Conservation (phyloP, 176 grass and related monocot genomes). For the Carex pumila region DNA sequence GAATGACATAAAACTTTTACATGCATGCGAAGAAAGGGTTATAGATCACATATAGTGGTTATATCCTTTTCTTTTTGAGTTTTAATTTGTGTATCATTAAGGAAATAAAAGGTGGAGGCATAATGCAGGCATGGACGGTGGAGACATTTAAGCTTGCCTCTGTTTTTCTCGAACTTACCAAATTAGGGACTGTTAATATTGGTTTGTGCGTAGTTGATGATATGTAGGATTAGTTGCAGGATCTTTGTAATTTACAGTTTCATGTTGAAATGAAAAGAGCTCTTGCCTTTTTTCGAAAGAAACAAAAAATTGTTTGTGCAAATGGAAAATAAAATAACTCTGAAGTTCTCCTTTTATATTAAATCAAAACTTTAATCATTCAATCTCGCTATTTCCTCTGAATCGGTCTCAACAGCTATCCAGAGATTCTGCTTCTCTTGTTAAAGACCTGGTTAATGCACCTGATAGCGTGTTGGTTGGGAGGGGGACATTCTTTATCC, state of each 20-base stretch:
- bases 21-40: background rate
- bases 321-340: background rate
- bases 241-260: too few relatives aligned
- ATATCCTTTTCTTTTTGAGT: background rate
- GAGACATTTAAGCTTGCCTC: background rate
- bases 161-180: background rate
- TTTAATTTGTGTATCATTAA: background rate
- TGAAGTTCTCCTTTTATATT: background rate
- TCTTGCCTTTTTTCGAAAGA: too few relatives aligned
- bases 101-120: background rate
- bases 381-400: background rate
- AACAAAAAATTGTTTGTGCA: background rate
- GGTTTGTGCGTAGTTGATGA: background rate
- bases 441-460: slow-evolving; percentile 71
- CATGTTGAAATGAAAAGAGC: too few relatives aligned
- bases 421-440: slow-evolving; percentile 46
- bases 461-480: slow-evolving; percentile 73
- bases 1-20: background rate
- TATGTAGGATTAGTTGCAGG: too few relatives aligned
- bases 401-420: slow-evolving; percentile 56
- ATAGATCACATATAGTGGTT: background rate
- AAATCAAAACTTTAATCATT: background rate
- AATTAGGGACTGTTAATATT: background rate
- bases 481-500: slow-evolving; percentile 79
- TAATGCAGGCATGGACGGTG: background rate